Percentiles rank a stretch among this genome's conserved stretches.
These are phyloP conservation scores for Pulveroboletus ravenelii DNA, from an alignment of 768 basidiomycete genomes.

Conservation along the genomic window DNA sequence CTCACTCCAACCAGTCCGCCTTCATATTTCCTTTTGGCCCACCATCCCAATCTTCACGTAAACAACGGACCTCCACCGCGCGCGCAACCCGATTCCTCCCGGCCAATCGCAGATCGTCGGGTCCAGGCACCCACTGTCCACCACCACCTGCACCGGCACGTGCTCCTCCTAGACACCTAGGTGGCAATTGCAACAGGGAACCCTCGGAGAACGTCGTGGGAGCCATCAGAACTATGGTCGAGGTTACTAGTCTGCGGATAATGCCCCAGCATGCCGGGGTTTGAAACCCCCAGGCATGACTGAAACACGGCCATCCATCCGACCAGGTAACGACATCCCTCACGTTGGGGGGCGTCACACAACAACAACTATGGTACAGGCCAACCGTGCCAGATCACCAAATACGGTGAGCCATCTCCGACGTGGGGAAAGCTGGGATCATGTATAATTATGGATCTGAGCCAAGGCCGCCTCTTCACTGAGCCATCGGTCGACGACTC, in stretches of 20 bases:
- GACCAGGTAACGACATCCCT: background rate
- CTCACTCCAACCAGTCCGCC: background rate
- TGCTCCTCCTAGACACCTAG: too few relatives aligned
- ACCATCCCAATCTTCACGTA: background rate
- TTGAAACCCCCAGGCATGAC: constrained; percentile 7
- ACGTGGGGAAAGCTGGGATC: constrained; percentile 10
- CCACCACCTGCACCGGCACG: too few relatives aligned
- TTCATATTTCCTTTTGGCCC: constrained; percentile 14
- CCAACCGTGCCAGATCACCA: background rate
- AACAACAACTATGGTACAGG: background rate
- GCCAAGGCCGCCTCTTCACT: constrained; percentile 10
- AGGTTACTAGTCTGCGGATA: background rate
- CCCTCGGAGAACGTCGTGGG: constrained; percentile 9
- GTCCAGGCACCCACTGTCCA: background rate
- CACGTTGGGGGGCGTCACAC: too few relatives aligned
- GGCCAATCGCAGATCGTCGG: constrained; percentile 13
- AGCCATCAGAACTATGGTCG: background rate
- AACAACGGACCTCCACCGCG: constrained; percentile 5
- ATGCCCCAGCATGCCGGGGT: background rate
- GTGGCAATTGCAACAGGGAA: too few relatives aligned
- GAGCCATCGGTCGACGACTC: background rate
- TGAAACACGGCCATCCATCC: background rate
- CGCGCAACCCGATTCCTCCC: constrained; percentile 5
- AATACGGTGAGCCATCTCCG: constrained; percentile 8
- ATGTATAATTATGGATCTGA: constrained; percentile 15